Conservation (phyloP, 2,329 filamentous ascomycete genomes). For the Alternaria brassicicola region DNA sequence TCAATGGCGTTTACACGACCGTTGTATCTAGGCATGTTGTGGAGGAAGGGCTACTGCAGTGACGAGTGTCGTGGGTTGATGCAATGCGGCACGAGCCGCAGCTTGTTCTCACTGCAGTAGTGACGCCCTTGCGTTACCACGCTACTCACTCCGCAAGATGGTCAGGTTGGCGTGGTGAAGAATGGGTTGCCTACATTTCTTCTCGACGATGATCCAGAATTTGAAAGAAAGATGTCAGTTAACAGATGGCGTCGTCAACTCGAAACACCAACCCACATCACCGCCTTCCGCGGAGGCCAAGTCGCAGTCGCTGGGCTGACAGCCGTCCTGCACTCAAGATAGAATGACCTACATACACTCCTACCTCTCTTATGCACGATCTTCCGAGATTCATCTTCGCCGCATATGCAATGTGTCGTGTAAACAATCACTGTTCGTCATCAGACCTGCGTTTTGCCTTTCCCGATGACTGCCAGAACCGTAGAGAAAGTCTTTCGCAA, state of each 20-base stretch:
- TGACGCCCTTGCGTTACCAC: background rate
- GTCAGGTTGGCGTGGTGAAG: background rate
- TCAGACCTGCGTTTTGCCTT: background rate
- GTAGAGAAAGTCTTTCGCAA: background rate
- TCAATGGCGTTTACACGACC: background rate
- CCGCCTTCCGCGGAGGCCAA: background rate
- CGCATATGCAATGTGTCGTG: constrained; percentile 9
- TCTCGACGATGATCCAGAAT: background rate
- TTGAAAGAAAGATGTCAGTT: background rate
- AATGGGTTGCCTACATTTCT: background rate
- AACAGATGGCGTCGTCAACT: background rate
- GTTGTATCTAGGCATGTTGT: background rate
- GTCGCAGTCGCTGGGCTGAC: background rate
- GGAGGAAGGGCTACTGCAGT: constrained; percentile 3
- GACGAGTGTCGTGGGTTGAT: constrained; percentile 1
- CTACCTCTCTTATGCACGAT: constrained; percentile 1
- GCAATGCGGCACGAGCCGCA: constrained; percentile 16
- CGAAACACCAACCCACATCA: background rate
- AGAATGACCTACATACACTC: constrained; percentile 6
- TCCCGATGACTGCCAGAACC: background rate
- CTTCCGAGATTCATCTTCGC: constrained; percentile 10
- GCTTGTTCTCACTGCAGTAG: constrained; percentile 3
- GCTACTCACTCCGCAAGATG: background rate
- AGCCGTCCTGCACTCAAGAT: background rate
- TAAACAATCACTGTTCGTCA: constrained; percentile 4